Evolutionary conservation across 202 grass and related monocot species (phyloP).

Genomic region (Saccharum hybrid): DNA sequence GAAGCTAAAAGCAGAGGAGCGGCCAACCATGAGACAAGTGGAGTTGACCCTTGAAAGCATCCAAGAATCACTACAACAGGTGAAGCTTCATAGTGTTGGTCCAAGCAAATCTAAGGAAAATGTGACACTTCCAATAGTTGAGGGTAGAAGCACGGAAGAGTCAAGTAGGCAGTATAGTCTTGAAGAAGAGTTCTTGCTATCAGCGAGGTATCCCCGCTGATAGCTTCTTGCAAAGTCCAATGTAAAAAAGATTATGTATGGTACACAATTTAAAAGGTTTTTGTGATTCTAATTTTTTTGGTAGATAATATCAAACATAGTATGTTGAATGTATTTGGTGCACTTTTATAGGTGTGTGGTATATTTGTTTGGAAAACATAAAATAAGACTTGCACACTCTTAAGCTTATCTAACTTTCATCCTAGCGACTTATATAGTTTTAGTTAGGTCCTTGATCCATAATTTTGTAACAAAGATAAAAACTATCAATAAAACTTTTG

Average conservation of each 20-base stretch:
- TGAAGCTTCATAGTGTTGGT: neutral
- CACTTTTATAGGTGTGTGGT: too few relatives aligned
- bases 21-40: slow-evolving; percentile 8
- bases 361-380: too few relatives aligned
- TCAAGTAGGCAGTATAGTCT: neutral
- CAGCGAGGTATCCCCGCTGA: neutral
- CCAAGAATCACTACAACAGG: neutral
- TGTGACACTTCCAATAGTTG: neutral
- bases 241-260: neutral
- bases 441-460: too few relatives aligned
- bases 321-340: too few relatives aligned
- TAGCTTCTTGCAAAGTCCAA: neutral
- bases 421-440: too few relatives aligned
- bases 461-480: too few relatives aligned
- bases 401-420: too few relatives aligned
- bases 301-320: too few relatives aligned
- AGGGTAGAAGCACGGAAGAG: neutral
- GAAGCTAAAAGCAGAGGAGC: neutral
- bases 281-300: too few relatives aligned
- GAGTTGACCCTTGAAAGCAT: neutral
- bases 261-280: neutral
- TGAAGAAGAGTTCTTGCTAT: neutral
- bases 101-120: neutral
- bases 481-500: too few relatives aligned
- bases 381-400: too few relatives aligned